These are phyloP conservation scores for Debaryomyces tyrocola DNA, from an alignment of 805 yeast genomes.

Conservation along the genomic window DNA sequence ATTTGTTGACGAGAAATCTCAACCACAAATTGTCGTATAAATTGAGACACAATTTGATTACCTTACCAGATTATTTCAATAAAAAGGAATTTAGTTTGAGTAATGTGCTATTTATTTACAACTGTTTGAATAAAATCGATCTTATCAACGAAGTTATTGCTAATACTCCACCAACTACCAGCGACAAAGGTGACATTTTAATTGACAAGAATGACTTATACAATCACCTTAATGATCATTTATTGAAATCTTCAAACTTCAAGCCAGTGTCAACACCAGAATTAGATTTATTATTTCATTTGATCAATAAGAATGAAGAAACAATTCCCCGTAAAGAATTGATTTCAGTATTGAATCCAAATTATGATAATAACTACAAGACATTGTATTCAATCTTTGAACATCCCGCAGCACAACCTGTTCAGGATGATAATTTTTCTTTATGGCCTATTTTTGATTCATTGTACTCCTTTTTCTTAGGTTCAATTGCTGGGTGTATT, in stretches of 20 bases:
- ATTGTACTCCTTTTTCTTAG: conserved; percentile 80
- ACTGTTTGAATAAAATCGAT: conserved; percentile 41
- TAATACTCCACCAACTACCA: conserved; percentile 43
- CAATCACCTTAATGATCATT: conserved; percentile 43
- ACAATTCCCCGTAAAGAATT: conserved; percentile 42
- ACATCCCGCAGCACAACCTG: conserved; percentile 42
- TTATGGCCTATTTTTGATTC: conserved; percentile 63
- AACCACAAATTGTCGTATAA: conserved; percentile 41
- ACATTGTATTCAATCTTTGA: conserved; percentile 40
- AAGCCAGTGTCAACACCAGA: conserved; percentile 41
- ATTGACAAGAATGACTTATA: conserved; percentile 42
- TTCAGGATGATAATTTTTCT: conserved; percentile 39
- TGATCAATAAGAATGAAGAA: conserved; percentile 39
- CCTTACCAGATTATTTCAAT: conserved; percentile 36
- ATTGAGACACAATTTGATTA: conserved; percentile 33
- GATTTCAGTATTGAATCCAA: conserved; percentile 58
- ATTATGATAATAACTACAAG: conserved; percentile 35
- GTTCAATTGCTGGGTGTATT: conserved; percentile 95
- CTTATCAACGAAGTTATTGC: conserved; percentile 47
- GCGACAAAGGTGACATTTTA: conserved; percentile 41
- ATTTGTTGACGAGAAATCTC: conserved; percentile 36
- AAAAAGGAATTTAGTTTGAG: conserved; percentile 34
- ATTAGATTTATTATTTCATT: conserved; percentile 40
- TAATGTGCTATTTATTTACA: conserved; percentile 40
- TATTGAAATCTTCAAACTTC: conserved; percentile 43